Percentiles rank a stretch among this genome's conserved stretches.
Evolutionary conservation across 1,284 basidiomycete species (phyloP).

Genomic region (Ganoderma sinense): DNA sequence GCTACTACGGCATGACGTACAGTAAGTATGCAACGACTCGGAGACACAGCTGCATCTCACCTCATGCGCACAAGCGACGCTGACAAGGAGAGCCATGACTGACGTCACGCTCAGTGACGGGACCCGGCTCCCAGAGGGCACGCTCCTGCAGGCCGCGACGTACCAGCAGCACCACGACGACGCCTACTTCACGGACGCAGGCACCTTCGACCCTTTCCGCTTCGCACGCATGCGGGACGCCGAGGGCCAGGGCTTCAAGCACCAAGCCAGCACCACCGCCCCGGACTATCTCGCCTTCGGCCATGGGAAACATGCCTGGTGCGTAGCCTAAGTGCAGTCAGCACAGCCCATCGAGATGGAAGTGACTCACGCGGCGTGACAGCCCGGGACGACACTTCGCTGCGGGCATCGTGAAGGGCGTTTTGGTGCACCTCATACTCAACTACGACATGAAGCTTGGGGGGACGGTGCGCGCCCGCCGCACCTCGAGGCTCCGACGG

Average conservation of each 20-base stretch:
- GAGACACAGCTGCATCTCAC: too few relatives aligned
- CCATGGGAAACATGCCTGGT: constrained; percentile 22
- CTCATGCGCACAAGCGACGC: constrained; percentile 27
- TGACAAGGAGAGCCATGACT: constrained; percentile 44
- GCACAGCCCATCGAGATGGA: too few relatives aligned
- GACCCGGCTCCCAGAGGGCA: constrained; percentile 47
- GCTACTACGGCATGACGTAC: constrained; percentile 42
- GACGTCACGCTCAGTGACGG: constrained; percentile 51
- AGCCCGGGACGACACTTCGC: constrained; percentile 58
- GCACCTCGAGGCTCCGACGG: too few relatives aligned
- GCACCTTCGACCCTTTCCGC: constrained; percentile 51
- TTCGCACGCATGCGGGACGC: constrained; percentile 47
- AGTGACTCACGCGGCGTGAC: too few relatives aligned
- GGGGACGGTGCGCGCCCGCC: too few relatives aligned
- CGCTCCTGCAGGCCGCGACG: constrained; percentile 13
- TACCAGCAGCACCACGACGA: constrained; percentile 27
- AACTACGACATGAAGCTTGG: constrained; percentile 55
- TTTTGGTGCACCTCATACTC: constrained; percentile 51
- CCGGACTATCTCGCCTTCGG: constrained; percentile 37
- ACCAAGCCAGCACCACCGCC: constrained; percentile 35
- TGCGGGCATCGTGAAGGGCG: constrained; percentile 51
- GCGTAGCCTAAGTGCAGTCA: too few relatives aligned
- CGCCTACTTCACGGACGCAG: constrained; percentile 14
- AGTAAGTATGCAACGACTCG: constrained; percentile 24
- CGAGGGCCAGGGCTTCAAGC: constrained; percentile 29